phyloP scores from a whole-genome alignment of 768 basidiomycete genomes.

The Russula compacta region DNA sequence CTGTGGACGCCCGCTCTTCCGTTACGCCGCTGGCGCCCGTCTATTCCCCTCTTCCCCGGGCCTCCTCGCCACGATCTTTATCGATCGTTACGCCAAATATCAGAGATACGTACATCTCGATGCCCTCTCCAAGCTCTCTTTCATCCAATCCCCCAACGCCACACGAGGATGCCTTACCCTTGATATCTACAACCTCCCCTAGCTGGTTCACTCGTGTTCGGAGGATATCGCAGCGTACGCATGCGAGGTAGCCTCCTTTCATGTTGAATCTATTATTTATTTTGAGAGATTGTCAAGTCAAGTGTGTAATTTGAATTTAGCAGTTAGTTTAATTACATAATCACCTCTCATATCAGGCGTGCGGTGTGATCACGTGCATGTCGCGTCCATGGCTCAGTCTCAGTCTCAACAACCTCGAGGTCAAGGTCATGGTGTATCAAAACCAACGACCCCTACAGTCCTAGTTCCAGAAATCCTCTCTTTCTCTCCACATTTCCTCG shows the following conservation, averaged over 20 bases:
- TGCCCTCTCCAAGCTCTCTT: not conserved
- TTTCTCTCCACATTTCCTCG: constrained; percentile 74
- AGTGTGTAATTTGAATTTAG: too few relatives aligned
- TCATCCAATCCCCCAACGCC: not conserved
- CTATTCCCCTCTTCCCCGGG: too few relatives aligned
- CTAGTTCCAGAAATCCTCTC: constrained; percentile 68
- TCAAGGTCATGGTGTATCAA: not conserved
- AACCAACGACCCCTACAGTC: constrained; percentile 31
- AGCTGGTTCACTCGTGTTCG: not conserved
- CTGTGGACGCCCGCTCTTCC: too few relatives aligned
- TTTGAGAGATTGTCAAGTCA: too few relatives aligned
- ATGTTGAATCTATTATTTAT: too few relatives aligned
- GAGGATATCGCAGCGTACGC: not conserved
- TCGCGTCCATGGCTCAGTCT: too few relatives aligned
- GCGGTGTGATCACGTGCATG: too few relatives aligned
- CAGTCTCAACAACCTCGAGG: not conserved
- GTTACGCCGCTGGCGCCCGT: not conserved
- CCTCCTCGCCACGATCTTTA: too few relatives aligned
- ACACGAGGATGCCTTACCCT: not conserved
- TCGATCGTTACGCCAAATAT: not conserved
- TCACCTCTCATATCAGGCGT: too few relatives aligned
- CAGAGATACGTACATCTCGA: not conserved
- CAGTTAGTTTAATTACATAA: too few relatives aligned
- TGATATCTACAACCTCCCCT: not conserved
- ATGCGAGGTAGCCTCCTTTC: not conserved